Evolutionary conservation across 108 stramenopile species (phyloP).

Genomic region (Pseudonitzschia delicatissima): DNA sequence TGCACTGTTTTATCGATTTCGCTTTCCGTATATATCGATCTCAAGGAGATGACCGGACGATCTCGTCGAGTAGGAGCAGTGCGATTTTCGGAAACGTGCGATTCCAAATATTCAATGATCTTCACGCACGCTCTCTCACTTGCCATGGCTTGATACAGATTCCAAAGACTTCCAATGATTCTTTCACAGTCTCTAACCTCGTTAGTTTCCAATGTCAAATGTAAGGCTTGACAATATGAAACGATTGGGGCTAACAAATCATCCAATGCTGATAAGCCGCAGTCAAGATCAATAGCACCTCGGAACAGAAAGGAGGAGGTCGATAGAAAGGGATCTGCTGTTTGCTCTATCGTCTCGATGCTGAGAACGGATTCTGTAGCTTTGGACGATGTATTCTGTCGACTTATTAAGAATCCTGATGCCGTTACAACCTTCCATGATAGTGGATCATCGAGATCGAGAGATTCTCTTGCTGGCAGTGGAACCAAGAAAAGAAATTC

Average conservation of each 20-base stretch:
- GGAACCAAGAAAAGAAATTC: constrained; percentile 11
- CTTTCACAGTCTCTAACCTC: not conserved
- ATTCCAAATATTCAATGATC: constrained; percentile 23
- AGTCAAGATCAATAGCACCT: constrained; percentile 1
- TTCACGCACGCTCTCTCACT: constrained; percentile 22
- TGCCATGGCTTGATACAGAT: constrained; percentile 22
- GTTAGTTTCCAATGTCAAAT: not conserved
- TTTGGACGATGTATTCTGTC: not conserved
- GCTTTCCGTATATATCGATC: constrained; percentile 10
- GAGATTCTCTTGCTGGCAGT: not conserved
- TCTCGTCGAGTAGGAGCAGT: not conserved
- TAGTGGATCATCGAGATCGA: constrained; percentile 8
- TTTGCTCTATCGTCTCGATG: constrained; percentile 8
- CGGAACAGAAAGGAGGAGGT: constrained; percentile 10
- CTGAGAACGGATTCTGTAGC: not conserved
- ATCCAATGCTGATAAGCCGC: constrained; percentile 12
- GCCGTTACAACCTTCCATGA: constrained; percentile 10
- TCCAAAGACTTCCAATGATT: constrained; percentile 20
- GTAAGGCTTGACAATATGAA: constrained; percentile 16
- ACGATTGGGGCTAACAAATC: constrained; percentile 12
- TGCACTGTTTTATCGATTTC: constrained; percentile 22
- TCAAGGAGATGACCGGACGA: constrained; percentile 5
- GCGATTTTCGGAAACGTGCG: constrained; percentile 1
- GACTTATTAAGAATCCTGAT: constrained; percentile 9
- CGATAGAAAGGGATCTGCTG: constrained; percentile 25